phyloP scores from a whole-genome alignment of 345 rosid genomes.

The Syzygium jambos region DNA sequence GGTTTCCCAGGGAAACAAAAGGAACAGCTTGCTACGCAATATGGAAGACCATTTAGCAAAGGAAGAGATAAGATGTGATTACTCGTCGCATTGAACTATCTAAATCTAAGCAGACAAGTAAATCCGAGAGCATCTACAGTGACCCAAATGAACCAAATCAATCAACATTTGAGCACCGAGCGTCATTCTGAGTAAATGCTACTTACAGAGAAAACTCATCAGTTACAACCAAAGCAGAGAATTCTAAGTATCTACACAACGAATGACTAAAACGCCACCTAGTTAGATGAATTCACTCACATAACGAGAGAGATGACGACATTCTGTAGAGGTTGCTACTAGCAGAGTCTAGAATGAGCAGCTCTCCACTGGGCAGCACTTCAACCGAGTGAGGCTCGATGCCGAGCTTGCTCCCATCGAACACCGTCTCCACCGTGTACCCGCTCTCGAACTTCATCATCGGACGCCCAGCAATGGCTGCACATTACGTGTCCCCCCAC shows the following conservation, averaged over 20 bases:
- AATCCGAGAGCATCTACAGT: neutral
- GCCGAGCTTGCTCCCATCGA: conserved; percentile 97
- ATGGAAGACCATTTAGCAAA: neutral
- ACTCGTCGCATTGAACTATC: neutral
- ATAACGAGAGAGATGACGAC: conserved; percentile 74
- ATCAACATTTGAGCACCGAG: neutral
- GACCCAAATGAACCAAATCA: neutral
- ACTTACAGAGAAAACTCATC: neutral
- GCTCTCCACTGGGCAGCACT: conserved; percentile 75
- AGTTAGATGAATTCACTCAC: conserved; percentile 34
- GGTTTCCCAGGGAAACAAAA: neutral
- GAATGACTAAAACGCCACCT: neutral
- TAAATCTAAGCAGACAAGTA: neutral
- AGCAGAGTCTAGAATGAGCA: conserved; percentile 81
- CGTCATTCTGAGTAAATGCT: neutral
- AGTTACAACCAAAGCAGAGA: neutral
- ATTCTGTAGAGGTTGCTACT: conserved; percentile 91
- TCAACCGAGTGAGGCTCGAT: conserved; percentile 83
- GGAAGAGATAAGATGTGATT: neutral
- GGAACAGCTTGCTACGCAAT: neutral
- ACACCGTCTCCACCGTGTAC: conserved; percentile 91
- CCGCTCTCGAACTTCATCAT: conserved; percentile 95
- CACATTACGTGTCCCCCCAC: neutral
- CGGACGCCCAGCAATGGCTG: conserved; percentile 79
- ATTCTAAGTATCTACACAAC: neutral